Base-by-base conservation (phyloP, 176 grass and related monocot species). In the Oryza punctata region DNA sequence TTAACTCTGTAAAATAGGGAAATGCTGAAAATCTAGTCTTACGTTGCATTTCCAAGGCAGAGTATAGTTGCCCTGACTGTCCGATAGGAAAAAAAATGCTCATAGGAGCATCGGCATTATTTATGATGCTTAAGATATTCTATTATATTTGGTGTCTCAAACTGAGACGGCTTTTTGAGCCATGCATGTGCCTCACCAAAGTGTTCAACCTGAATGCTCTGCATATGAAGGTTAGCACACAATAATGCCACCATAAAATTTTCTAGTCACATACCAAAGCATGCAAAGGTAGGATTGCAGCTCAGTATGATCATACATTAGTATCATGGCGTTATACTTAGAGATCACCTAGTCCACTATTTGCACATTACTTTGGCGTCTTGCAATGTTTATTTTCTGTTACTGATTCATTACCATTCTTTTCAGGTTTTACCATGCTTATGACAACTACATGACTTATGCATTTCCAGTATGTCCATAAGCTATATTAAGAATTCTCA, bases 361-460 rank as follows among this genome's bases (percentile, higher is more conserved):
- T 12, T 83, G 32, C 45, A 33, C 18, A 43, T 63, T 75, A 68
- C 15, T 41, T 54, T 67, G 40, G 24, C 14, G 13, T 77, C 65
- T 81, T n/a, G 7, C 33, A 59, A 72, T 80, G 43, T 65, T 69
- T 27, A 10, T 69, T 19, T 63, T 63, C 40, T 65, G 38, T 25
- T 70, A 76, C 73, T 92, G 25, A 84, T 79, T 11, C 67, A 49
- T 81, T 84, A 33, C 84, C 63, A 41, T 79, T 27, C 32, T 69
- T 88, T 86, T 87, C 96, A 98, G 93, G 96, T 98, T 95, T 90
- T 98, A 94, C 75, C 96, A 98, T 94, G 96, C 96, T 73, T 98
- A 96, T 78, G 96, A 96, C 41, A 98, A 98, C 74, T 98, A 98
- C 87, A 98, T 98, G 91, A 86, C 78, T 75, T 69, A 98, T 89